These are phyloP conservation scores for Fusarium irregulare DNA, from an alignment of 2,329 filamentous ascomycete species.

Conservation along the genomic window DNA sequence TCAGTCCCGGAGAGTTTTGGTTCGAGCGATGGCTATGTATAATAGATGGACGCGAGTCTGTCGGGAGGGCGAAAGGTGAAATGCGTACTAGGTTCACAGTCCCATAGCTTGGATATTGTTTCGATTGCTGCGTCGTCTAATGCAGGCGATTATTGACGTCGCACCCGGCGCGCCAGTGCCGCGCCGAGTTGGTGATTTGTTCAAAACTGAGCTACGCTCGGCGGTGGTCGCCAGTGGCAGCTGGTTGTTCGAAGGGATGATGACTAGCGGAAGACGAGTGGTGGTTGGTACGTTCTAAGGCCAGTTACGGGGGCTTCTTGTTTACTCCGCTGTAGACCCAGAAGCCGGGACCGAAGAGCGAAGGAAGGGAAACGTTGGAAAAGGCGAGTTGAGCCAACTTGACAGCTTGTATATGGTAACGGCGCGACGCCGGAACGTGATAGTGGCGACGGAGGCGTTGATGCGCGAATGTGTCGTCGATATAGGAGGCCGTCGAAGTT, in stretches of 20 bases:
- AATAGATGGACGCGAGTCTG: slow-evolving; percentile 17
- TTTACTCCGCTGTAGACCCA: slow-evolving; percentile 97
- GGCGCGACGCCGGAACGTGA: slow-evolving; percentile 39
- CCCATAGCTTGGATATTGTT: slow-evolving; percentile 46
- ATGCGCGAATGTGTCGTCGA: slow-evolving; percentile 10
- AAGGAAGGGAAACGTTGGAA: slow-evolving; percentile 77
- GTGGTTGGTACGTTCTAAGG: slow-evolving; percentile 18
- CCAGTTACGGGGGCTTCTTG: slow-evolving; percentile 96
- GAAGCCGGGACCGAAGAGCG: slow-evolving; percentile 90
- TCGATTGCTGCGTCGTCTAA: slow-evolving; percentile 24
- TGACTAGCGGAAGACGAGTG: slow-evolving; percentile 11
- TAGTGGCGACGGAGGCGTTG: slow-evolving; percentile 14
- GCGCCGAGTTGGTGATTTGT: slow-evolving; percentile 51
- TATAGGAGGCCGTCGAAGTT: slow-evolving; percentile 9
- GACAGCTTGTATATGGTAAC: slow-evolving; percentile 67
- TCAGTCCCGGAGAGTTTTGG: slow-evolving; percentile 2
- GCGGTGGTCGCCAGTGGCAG: slow-evolving; percentile 39
- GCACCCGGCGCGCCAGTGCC: slow-evolving; percentile 53
- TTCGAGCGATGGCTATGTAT: slow-evolving; percentile 18
- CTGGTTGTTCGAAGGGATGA: slow-evolving; percentile 17
- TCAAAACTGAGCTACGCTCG: slow-evolving; percentile 47
- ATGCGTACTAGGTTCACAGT: slow-evolving; percentile 47
- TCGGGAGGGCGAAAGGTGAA: slow-evolving; percentile 30
- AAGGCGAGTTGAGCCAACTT: slow-evolving; percentile 92
- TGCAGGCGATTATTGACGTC: slow-evolving; percentile 39